These are phyloP conservation scores for Penicillium canariense DNA, from an alignment of 495 filamentous ascomycete genomes.

Conservation along the genomic window DNA sequence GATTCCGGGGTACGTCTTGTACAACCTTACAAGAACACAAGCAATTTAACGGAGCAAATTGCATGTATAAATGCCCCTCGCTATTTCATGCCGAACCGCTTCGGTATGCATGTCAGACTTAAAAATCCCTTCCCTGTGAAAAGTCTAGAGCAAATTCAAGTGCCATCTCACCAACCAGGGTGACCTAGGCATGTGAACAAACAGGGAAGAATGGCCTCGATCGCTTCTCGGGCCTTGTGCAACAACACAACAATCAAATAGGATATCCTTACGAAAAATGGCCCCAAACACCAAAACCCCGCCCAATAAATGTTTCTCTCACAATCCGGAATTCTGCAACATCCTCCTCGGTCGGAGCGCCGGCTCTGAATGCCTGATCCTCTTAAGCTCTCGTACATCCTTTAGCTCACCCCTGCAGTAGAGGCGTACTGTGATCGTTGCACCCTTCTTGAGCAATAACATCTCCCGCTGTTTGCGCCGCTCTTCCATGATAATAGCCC, in stretches of 20 bases:
- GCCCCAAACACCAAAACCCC: background rate
- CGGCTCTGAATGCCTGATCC: background rate
- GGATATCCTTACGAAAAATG: background rate
- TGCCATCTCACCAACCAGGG: background rate
- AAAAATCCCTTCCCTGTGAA: background rate
- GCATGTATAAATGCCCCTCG: no score
- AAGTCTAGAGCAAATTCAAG: background rate
- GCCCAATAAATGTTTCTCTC: background rate
- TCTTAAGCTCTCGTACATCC: constrained; percentile 14
- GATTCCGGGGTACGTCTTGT: constrained; percentile 3
- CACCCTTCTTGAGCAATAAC: constrained; percentile 8
- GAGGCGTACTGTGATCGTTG: constrained; percentile 17
- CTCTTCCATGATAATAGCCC: constrained; percentile 31
- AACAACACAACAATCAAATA: background rate
- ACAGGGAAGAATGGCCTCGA: background rate
- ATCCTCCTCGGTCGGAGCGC: constrained; percentile 1
- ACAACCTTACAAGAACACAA: background rate
- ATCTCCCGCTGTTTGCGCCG: constrained; percentile 20
- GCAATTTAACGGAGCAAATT: background rate
- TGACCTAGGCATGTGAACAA: background rate
- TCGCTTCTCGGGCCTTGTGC: background rate
- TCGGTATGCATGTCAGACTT: constrained; percentile 4
- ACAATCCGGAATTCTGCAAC: constrained; percentile 14
- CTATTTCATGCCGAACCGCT: background rate
- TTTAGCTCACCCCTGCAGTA: constrained; percentile 22